A percentile compares a stretch with the other conserved stretches of the same genome.
Conservation (phyloP, 2,329 filamentous ascomycete species). For the Colletotrichum zoysiae region DNA sequence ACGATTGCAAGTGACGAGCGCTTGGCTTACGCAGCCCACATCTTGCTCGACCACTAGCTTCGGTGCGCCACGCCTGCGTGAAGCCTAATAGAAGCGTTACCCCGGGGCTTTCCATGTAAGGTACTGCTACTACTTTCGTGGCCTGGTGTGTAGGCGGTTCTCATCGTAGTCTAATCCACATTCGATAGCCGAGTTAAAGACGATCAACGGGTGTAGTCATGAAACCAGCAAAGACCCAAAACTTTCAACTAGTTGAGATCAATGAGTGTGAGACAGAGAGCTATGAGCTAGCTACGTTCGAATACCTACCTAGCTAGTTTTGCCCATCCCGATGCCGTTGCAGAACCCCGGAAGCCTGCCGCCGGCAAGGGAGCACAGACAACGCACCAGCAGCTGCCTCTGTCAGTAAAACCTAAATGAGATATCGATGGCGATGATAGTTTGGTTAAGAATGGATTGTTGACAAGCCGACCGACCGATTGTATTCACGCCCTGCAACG, state of each 20-base stretch:
- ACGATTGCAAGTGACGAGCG: slow-evolving; percentile 27
- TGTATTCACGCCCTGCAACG: not conserved
- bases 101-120: slow-evolving; percentile 32
- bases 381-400: slow-evolving; percentile 1
- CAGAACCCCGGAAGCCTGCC: slow-evolving; percentile 27
- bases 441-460: not conserved
- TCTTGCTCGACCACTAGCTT: slow-evolving; percentile 20
- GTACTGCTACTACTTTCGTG: slow-evolving; percentile 17
- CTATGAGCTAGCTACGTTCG: slow-evolving; percentile 13
- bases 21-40: slow-evolving; percentile 34
- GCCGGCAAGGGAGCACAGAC: slow-evolving; percentile 28
- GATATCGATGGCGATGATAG: not conserved
- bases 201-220: slow-evolving; percentile 20
- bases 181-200: slow-evolving; percentile 11
- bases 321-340: slow-evolving; percentile 33
- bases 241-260: not conserved
- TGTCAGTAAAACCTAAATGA: not conserved
- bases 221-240: slow-evolving; percentile 18
- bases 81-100: slow-evolving; percentile 9
- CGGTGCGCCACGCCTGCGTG: slow-evolving; percentile 25
- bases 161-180: not conserved
- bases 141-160: slow-evolving; percentile 6
- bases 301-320: slow-evolving; percentile 11
- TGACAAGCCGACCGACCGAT: too few relatives aligned
- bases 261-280: slow-evolving; percentile 17